Percentiles rank a stretch among this genome's conserved stretches.
phyloP scores from a whole-genome alignment of 2,329 filamentous ascomycete species.

The Xylariaceae sp. region DNA sequence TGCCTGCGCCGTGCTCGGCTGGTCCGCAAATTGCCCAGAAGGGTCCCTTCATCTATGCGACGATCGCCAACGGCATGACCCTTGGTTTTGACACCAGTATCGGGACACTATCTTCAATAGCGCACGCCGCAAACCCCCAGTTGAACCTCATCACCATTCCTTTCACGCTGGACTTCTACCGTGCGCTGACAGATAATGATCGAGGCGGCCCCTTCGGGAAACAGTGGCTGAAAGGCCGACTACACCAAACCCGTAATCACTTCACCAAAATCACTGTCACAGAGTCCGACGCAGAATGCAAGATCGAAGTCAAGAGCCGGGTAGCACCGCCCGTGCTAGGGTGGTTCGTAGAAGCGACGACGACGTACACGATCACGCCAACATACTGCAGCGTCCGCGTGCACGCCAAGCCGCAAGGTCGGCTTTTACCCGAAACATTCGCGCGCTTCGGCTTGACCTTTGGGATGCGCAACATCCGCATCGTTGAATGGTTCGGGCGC shows the following conservation, averaged over 20 bases:
- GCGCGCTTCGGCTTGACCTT: conserved; percentile 60
- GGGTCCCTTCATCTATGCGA: conserved; percentile 31
- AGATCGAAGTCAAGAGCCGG: conserved; percentile 45
- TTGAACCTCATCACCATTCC: conserved; percentile 43
- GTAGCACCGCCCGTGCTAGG: conserved; percentile 61
- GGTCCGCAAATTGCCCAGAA: conserved; percentile 25
- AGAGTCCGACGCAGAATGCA: conserved; percentile 32
- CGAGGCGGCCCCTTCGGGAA: conserved; percentile 49
- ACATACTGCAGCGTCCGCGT: conserved; percentile 48
- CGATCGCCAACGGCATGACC: conserved; percentile 32
- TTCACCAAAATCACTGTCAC: conserved; percentile 32
- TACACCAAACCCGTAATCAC: conserved; percentile 45
- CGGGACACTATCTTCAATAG: conserved; percentile 42
- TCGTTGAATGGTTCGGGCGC: conserved; percentile 61
- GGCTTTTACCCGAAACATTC: conserved; percentile 51
- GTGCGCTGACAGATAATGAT: conserved; percentile 65
- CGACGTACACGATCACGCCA: conserved; percentile 52
- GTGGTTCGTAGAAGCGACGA: conserved; percentile 51
- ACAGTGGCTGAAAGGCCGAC: conserved; percentile 50
- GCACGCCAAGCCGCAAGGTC: conserved; percentile 44
- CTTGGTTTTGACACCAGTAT: conserved; percentile 44
- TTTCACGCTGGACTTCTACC: conserved; percentile 54
- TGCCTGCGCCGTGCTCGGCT: conserved; percentile 9
- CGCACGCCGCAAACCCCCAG: conserved; percentile 26
- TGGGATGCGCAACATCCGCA: conserved; percentile 36